These are phyloP conservation scores for Eucalyptus decipiens DNA, from an alignment of 345 rosid species.

Conservation along the genomic window DNA sequence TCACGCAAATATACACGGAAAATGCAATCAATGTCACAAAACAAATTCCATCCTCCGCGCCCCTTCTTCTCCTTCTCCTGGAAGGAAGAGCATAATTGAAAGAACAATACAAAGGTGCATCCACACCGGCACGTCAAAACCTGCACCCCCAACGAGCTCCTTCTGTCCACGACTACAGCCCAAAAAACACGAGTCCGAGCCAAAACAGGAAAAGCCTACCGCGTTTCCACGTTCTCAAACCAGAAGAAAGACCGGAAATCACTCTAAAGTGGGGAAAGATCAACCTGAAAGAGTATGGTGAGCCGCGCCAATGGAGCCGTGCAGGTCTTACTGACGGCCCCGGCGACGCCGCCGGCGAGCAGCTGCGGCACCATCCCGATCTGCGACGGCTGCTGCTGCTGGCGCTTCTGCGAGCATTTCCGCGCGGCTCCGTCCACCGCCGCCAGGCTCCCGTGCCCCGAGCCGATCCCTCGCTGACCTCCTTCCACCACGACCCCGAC, in stretches of 20 bases:
- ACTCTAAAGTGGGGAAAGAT: not conserved
- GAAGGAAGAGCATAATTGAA: not conserved
- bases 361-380: slow-evolving; percentile 74
- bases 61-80: not conserved
- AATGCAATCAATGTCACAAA: not conserved
- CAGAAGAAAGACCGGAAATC: not conserved
- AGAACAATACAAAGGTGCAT: not conserved
- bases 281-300: slow-evolving; percentile 93
- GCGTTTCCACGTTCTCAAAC: not conserved
- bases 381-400: slow-evolving; percentile 34
- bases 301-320: slow-evolving; percentile 96
- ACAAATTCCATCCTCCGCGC: not conserved
- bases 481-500: slow-evolving; percentile 60
- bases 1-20: not conserved
- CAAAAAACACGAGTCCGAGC: not conserved
- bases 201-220: not conserved
- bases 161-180: not conserved
- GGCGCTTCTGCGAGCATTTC: slow-evolving; percentile 2
- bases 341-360: slow-evolving; percentile 90
- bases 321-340: slow-evolving; percentile 94
- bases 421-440: slow-evolving; percentile 29
- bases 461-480: slow-evolving; percentile 27
- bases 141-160: not conserved
- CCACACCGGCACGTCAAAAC: not conserved
- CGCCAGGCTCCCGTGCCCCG: slow-evolving; percentile 38